These are phyloP conservation scores for Bocquillonia castaneifolia DNA, from an alignment of 441 rosid genomes.

Conservation along the genomic window DNA sequence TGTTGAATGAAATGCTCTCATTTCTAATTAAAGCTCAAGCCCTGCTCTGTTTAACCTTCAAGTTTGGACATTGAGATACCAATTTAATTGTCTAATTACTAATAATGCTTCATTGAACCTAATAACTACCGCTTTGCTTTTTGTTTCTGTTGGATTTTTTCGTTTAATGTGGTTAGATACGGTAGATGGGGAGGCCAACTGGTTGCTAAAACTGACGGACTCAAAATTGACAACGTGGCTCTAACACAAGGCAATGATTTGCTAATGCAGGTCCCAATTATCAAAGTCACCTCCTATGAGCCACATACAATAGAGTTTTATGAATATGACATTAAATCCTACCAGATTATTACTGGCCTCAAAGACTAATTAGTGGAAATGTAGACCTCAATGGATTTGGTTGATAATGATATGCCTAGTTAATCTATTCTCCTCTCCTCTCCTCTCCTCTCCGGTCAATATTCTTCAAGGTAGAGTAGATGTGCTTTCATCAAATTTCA, in stretches of 20 bases:
- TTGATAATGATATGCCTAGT: no score
- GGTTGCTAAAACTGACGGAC: slow-evolving; percentile 10
- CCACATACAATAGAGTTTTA: neutral
- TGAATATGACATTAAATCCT: neutral
- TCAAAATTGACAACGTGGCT: slow-evolving; percentile 21
- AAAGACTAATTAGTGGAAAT: no score
- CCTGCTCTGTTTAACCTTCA: neutral
- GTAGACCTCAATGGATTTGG: neutral
- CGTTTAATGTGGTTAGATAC: neutral
- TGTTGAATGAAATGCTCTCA: neutral
- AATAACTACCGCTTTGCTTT: neutral
- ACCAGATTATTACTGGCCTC: neutral
- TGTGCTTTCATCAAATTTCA: neutral
- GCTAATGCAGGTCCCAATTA: neutral
- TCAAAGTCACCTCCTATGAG: no score
- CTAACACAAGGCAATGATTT: neutral
- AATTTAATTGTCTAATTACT: no score
- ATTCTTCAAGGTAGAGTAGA: no score
- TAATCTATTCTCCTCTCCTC: no score
- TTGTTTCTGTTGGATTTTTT: neutral
- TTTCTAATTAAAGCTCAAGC: neutral
- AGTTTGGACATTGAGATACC: no score
- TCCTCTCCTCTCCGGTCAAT: no score
- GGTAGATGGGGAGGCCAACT: neutral
- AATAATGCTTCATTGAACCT: no score